Percentiles rank a stretch among this genome's conserved stretches.
Conservation (phyloP, 2,329 filamentous ascomycete species). For the Apiospora arundinis region DNA sequence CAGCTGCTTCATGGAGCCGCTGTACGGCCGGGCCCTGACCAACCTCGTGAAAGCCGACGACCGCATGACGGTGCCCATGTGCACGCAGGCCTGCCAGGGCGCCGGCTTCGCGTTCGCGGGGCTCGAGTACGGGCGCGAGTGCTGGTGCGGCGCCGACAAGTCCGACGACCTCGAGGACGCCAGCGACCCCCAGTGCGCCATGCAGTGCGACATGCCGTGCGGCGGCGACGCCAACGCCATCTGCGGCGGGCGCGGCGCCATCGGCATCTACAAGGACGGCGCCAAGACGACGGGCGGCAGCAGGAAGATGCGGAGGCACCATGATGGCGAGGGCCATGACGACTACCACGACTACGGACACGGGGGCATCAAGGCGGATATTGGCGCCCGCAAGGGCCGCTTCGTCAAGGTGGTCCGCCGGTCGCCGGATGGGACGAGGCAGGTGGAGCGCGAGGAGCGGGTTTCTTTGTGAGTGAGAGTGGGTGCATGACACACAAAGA, state of each 20-base stretch:
- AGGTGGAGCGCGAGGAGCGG: conserved; percentile 8
- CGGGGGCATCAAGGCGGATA: not conserved
- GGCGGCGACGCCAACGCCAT: conserved; percentile 28
- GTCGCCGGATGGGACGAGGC: not conserved
- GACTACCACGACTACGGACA: conserved; percentile 19
- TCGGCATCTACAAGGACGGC: conserved; percentile 25
- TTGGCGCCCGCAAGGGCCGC: conserved; percentile 27
- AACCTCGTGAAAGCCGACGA: conserved; percentile 27
- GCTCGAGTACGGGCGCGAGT: conserved; percentile 44
- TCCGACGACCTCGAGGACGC: conserved; percentile 26
- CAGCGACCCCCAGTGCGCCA: conserved; percentile 27
- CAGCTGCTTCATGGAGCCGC: conserved; percentile 25
- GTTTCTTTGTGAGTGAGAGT: not conserved
- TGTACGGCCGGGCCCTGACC: conserved; percentile 19
- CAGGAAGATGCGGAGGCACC: not conserved
- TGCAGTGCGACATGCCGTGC: conserved; percentile 32
- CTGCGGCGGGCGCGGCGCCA: conserved; percentile 26
- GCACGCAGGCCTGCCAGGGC: conserved; percentile 36
- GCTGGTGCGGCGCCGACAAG: conserved; percentile 37
- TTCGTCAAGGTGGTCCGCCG: conserved; percentile 25
- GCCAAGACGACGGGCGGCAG: not conserved
- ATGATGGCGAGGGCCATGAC: not conserved
- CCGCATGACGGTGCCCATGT: conserved; percentile 46
- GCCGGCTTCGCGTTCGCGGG: conserved; percentile 44
- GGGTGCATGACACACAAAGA: not conserved